Evolutionary conservation across 495 filamentous ascomycete species (phyloP).

Genomic region (Penicillium cataractarum): DNA sequence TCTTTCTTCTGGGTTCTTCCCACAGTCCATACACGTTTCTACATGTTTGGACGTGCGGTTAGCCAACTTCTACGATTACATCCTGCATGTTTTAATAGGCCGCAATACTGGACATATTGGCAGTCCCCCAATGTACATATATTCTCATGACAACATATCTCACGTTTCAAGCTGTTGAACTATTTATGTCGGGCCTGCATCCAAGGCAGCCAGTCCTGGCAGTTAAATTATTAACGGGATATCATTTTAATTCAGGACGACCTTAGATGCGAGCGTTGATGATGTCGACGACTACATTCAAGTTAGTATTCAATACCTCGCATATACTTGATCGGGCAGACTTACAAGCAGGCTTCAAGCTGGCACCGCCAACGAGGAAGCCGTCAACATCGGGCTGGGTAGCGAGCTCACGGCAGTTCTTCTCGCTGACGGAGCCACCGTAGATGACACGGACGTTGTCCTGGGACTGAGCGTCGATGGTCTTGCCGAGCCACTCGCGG

Average conservation of each 20-base stretch:
- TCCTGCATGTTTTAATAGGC: constrained; percentile 13
- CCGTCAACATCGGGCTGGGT: constrained; percentile 95
- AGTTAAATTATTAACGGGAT: constrained; percentile 16
- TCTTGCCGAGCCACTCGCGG: constrained; percentile 79
- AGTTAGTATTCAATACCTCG: constrained; percentile 15
- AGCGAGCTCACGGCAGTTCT: constrained; percentile 94
- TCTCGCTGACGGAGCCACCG: constrained; percentile 94
- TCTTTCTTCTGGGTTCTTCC: constrained; percentile 1
- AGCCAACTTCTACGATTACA: constrained; percentile 1
- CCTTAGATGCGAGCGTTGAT: constrained; percentile 61
- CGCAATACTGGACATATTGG: constrained; percentile 24
- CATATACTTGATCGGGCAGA: constrained; percentile 26
- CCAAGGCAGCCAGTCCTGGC: constrained; percentile 7
- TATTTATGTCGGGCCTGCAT: constrained; percentile 12
- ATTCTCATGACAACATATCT: constrained; percentile 37
- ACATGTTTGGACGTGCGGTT: not conserved
- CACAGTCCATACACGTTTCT: not conserved
- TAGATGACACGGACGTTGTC: constrained; percentile 90
- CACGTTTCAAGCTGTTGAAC: constrained; percentile 31
- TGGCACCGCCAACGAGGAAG: constrained; percentile 96
- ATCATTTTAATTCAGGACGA: constrained; percentile 26
- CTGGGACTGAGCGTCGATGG: constrained; percentile 69
- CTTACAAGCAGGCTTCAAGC: constrained; percentile 97
- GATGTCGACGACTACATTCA: constrained; percentile 62
- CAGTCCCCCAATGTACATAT: constrained; percentile 38